These are phyloP conservation scores for Plicaturopsis crispa DNA, from an alignment of 768 basidiomycete species.

Conservation along the genomic window DNA sequence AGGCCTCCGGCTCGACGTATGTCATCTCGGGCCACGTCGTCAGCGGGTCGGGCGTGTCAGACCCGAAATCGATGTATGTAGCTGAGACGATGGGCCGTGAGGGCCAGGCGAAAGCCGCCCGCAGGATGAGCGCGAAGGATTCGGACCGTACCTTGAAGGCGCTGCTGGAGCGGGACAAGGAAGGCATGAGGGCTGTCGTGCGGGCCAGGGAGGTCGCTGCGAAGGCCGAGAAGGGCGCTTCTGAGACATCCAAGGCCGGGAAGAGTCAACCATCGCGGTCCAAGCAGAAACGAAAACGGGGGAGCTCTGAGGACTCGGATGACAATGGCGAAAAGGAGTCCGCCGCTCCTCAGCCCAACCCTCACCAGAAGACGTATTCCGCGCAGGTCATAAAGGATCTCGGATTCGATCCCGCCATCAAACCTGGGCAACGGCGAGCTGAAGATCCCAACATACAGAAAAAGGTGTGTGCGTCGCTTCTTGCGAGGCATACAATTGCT, in stretches of 20 bases:
- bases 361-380: constrained; percentile 42
- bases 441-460: constrained; percentile 36
- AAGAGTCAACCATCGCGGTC: neutral
- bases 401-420: constrained; percentile 73
- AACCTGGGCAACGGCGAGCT: constrained; percentile 36
- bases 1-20: constrained; percentile 51
- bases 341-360: constrained; percentile 14
- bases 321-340: constrained; percentile 12
- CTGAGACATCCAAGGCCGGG: constrained; percentile 3
- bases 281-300: neutral
- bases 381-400: constrained; percentile 60
- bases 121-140: constrained; percentile 48
- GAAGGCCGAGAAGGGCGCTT: constrained; percentile 9
- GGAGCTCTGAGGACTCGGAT: constrained; percentile 2
- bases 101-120: constrained; percentile 68
- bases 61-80: constrained; percentile 36
- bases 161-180: constrained; percentile 56
- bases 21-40: constrained; percentile 77
- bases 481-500: neutral
- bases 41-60: constrained; percentile 29
- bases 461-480: constrained; percentile 38
- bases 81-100: constrained; percentile 73
- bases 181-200: constrained; percentile 59
- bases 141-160: constrained; percentile 54
- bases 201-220: constrained; percentile 44